These are phyloP conservation scores for Quercus ilex DNA, from an alignment of 306 rosid genomes.

Conservation along the genomic window DNA sequence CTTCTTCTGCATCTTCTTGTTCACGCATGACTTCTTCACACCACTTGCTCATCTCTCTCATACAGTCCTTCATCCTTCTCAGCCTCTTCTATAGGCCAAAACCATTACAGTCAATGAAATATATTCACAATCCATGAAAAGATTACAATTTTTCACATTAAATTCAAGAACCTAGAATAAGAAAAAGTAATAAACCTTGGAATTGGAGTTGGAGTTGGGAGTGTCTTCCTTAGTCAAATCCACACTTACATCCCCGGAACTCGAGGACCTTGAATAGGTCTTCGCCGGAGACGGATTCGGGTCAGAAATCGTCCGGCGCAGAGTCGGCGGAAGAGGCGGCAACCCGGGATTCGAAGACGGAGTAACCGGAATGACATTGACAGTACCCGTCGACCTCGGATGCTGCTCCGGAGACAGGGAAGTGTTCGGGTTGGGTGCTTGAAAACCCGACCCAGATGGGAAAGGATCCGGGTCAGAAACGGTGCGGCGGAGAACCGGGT, in stretches of 20 bases:
- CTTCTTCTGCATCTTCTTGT: slow-evolving; percentile 18
- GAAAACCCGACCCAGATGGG: background rate
- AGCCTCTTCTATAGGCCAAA: slow-evolving; percentile 34
- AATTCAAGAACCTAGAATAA: background rate
- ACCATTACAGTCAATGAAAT: background rate
- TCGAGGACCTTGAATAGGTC: slow-evolving; percentile 11
- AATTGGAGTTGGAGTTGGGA: slow-evolving; percentile 19
- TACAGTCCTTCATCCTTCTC: slow-evolving; percentile 35
- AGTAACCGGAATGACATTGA: background rate
- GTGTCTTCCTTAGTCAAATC: slow-evolving; percentile 19
- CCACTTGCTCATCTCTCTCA: slow-evolving; percentile 49
- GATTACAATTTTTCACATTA: background rate
- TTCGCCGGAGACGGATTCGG: slow-evolving; percentile 14
- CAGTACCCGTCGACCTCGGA: background rate
- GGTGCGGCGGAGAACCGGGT: slow-evolving; percentile 26
- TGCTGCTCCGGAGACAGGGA: background rate
- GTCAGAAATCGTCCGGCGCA: background rate
- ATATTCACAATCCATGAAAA: background rate
- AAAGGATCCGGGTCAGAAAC: slow-evolving; percentile 19
- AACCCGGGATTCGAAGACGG: background rate
- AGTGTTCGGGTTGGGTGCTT: background rate
- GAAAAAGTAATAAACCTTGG: slow-evolving; percentile 21
- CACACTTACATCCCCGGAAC: background rate
- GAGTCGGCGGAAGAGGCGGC: slow-evolving; percentile 1
- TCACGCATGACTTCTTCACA: slow-evolving; percentile 40